Evolutionary conservation across 2,329 filamentous ascomycete genomes (phyloP), one percentile per base, ranked within the genome.

Genomic region (Cladosporium austrohemisphaericum): DNA sequence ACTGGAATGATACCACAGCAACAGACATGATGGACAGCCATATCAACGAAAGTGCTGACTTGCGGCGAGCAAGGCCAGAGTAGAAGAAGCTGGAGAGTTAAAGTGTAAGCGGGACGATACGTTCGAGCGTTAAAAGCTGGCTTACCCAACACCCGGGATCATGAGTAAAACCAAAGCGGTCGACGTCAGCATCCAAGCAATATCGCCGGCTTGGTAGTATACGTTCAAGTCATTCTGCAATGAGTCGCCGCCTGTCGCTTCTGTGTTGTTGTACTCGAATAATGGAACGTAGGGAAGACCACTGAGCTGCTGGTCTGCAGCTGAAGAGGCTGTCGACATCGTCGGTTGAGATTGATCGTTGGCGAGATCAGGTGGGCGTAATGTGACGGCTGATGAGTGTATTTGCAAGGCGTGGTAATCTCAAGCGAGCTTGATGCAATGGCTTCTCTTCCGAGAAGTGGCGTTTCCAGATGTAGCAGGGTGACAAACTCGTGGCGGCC

Each of bases 151-250:
- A 51, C 90, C 90, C 29, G 90, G 90, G 67, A 95, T 89, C 89
- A 95, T 95, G 65, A 95, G 82, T 59, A 95, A 76, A 51, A 95
- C 89, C 41, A 95, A 80, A 13, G 86, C 88, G 3, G 88, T 80
- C 26, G 81, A 82, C 46, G 82, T 81, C 61, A 90, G 75, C 64
- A 95, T 80, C 84, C 88, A 95, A 50, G 85, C 81, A 63, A 95
- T 82, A 71, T 95, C 83, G 64, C 89, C 90, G 52, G 83, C 78
- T 84, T 92, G 80, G 72, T 95, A 95, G 70, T 81, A 94, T 60
- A 91, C 73, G 70, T 95, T 95, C 58, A 95, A 77, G 68, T 95
- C 80, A 56, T 86, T 72, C 1, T 72, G 73, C 52, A 83, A 70
- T 20, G 85, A 76, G 71, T 83, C 71, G 72, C 86, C 86, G 56